These are phyloP conservation scores for Colletotrichum noveboracense DNA, from an alignment of 2,329 filamentous ascomycete species.

Conservation along the genomic window DNA sequence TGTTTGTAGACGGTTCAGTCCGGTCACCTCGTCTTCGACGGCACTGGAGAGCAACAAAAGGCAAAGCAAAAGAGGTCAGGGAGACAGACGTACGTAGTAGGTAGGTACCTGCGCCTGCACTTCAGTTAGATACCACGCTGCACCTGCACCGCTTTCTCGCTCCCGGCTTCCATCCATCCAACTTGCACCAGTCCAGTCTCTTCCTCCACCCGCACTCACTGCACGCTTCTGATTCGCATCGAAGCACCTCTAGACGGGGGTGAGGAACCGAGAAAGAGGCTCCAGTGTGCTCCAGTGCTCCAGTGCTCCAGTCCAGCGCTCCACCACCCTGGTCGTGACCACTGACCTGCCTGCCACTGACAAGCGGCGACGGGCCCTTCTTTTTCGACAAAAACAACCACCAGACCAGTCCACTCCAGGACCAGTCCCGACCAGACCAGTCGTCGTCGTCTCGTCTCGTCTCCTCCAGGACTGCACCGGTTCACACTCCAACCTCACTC, in stretches of 20 bases:
- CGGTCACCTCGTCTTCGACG: background rate
- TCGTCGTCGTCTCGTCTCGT: background rate
- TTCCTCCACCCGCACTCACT: background rate
- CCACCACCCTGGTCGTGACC: slow-evolving; percentile 14
- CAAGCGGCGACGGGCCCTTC: slow-evolving; percentile 15
- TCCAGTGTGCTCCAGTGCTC: background rate
- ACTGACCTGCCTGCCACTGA: slow-evolving; percentile 12
- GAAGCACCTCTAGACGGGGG: background rate
- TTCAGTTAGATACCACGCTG: background rate
- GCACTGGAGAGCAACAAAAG: background rate
- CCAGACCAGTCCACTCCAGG: background rate
- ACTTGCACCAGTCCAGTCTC: background rate
- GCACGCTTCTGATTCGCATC: background rate
- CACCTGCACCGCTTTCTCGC: background rate
- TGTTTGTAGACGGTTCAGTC: background rate
- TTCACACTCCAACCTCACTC: slow-evolving; percentile 17
- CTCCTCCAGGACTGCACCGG: background rate
- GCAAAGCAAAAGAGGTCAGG: background rate
- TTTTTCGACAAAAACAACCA: slow-evolving; percentile 20
- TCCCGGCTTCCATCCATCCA: background rate
- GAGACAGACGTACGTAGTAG: background rate
- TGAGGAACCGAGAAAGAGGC: slow-evolving; percentile 7
- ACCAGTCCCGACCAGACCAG: background rate
- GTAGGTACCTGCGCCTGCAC: background rate
- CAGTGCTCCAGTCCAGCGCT: background rate